Base-by-base conservation (phyloP, 2,329 filamentous ascomycete genomes). In the Alternaria triticimaculans region DNA sequence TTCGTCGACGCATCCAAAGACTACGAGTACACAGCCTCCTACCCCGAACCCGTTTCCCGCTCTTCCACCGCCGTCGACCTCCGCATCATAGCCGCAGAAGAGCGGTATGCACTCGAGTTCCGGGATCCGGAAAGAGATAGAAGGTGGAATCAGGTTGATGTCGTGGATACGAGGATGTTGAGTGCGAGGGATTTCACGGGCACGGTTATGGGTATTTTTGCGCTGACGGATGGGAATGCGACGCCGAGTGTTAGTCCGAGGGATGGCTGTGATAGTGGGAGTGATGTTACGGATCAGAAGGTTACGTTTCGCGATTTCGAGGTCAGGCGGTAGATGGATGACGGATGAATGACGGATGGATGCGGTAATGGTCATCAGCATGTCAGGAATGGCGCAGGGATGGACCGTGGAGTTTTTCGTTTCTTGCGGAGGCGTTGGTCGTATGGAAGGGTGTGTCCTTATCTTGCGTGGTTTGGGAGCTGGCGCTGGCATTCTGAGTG, bases 1-100 rank as follows among this genome's bases (percentile, higher is more conserved):
- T 51, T 51, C 18, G 49, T 51, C 14, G 49, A 51, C 18, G 28
- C 49, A 33, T 51, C 49, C 49, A 51, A 51, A 15, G 49, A 51
- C 12, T 51, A 37, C 28, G 18, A 51, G 4, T 51, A 51, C 49
- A 51, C 49, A 3, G 49, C 49, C 12, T 51, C 49, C 5, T 51
- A 51, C 18, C 49, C 28, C 14, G 49, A 51, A 18, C 28, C 28
- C 49, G 18, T 51, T 21, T 15, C 28, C 1, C 49, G 28, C 4
- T 37, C 28, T n/a, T 51, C 49, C 0, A 51, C 49, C 6, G 49
- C 49, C 9, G 18, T 51, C 9, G 49, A 51, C 20, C 49, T 51
- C 14, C 49, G 49, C 3, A 51, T 51, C 1, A 51, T 51, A 21
- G 49, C 49, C 10, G 14, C 28, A 4, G 18, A 14, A 37, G 28